phyloP scores from a whole-genome alignment of 768 basidiomycete species.

The Pisolithus marmoratus region DNA sequence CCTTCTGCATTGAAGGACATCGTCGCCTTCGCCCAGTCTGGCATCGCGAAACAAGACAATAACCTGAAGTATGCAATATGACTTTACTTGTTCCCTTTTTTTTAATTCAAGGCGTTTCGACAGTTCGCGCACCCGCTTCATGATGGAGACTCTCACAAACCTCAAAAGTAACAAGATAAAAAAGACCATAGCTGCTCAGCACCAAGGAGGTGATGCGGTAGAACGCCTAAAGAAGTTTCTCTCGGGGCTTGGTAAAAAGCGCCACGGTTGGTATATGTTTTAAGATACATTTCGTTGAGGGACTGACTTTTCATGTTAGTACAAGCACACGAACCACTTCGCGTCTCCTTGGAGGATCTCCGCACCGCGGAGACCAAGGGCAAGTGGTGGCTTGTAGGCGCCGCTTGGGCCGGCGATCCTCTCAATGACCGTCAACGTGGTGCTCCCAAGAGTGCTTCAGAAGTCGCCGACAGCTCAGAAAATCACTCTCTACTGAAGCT shows the following conservation, averaged over 20 bases:
- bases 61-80: too few species aligned
- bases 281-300: neutral
- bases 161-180: conserved; percentile 89
- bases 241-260: conserved; percentile 65
- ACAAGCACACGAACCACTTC: conserved; percentile 77
- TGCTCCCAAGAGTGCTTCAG: conserved; percentile 15
- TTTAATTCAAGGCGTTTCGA: too few species aligned
- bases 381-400: conserved; percentile 99
- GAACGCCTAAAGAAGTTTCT: conserved; percentile 91
- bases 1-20: too few species aligned
- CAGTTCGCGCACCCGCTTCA: conserved; percentile 89
- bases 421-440: conserved; percentile 62
- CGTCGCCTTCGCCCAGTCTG: too few species aligned
- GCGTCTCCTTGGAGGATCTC: conserved; percentile 81
- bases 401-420: conserved; percentile 94
- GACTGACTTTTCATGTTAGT: conserved; percentile 41
- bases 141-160: conserved; percentile 90
- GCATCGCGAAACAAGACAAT: too few species aligned
- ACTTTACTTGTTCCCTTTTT: too few species aligned
- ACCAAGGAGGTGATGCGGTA: too few species aligned
- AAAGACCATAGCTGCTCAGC: too few species aligned
- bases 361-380: conserved; percentile 80
- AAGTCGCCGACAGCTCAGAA: conserved; percentile 25
- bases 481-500: conserved; percentile 46
- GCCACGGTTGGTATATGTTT: conserved; percentile 45